A percentile compares a stretch with the other conserved stretches of the same genome.
These are phyloP conservation scores for Stemphylium lycopersici DNA, from an alignment of 2,329 filamentous ascomycete species.

Conservation along the genomic window DNA sequence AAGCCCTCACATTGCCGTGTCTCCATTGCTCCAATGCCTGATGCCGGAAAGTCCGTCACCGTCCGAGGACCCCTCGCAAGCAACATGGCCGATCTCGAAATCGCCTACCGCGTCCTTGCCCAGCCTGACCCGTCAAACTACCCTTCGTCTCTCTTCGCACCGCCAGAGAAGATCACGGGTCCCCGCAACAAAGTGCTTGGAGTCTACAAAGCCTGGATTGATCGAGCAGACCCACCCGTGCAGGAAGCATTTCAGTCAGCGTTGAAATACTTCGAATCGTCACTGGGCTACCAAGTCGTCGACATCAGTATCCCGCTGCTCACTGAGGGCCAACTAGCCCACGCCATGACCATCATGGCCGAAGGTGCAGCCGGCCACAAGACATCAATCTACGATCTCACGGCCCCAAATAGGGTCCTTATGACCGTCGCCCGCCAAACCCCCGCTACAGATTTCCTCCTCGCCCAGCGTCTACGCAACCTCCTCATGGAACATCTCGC, in stretches of 20 bases:
- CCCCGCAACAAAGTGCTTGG: constrained; percentile 67
- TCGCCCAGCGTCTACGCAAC: constrained; percentile 74
- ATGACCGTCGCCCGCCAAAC: constrained; percentile 69
- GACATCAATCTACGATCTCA: constrained; percentile 62
- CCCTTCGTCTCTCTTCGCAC: constrained; percentile 67
- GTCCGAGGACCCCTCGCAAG: constrained; percentile 78
- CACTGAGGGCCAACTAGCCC: constrained; percentile 75
- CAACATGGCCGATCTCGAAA: constrained; percentile 76
- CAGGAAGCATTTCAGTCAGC: constrained; percentile 65
- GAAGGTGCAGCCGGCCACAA: constrained; percentile 66
- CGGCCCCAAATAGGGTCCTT: constrained; percentile 72
- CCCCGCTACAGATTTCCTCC: constrained; percentile 71
- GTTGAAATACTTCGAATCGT: constrained; percentile 62
- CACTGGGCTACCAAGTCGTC: constrained; percentile 61
- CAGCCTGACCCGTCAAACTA: constrained; percentile 70
- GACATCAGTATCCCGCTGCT: constrained; percentile 71
- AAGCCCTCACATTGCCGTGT: constrained; percentile 79
- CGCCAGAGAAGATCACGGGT: constrained; percentile 55
- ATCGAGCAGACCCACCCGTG: constrained; percentile 69
- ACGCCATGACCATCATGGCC: constrained; percentile 76
- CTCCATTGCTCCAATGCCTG: constrained; percentile 62
- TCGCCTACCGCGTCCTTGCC: constrained; percentile 82
- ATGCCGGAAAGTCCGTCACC: constrained; percentile 66
- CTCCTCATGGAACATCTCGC: constrained; percentile 81
- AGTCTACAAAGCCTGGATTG: constrained; percentile 71